A percentile compares a stretch with the other conserved stretches of the same genome.
phyloP scores from a whole-genome alignment of 75 land plant genomes.

The Gnetum montanum region DNA sequence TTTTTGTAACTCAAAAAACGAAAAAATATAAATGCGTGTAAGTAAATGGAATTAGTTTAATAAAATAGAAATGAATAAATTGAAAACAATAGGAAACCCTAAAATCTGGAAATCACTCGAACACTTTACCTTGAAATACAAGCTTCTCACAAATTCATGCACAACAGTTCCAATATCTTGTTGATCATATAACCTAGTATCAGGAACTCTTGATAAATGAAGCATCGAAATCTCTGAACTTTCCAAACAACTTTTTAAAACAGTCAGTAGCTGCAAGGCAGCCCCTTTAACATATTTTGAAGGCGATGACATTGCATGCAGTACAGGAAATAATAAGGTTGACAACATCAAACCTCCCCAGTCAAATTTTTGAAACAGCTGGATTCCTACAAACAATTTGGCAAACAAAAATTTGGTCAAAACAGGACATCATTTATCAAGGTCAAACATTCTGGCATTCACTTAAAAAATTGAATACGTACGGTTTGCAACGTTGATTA shows the following conservation, averaged over 20 bases:
- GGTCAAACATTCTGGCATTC: too few relatives aligned
- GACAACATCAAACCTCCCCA: conserved; percentile 14
- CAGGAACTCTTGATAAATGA: not conserved
- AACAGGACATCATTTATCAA: too few relatives aligned
- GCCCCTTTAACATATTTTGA: conserved; percentile 45
- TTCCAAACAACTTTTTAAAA: conserved; percentile 17
- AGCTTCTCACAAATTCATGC: conserved; percentile 25
- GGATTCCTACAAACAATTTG: not conserved
- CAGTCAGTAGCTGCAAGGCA: conserved; percentile 36
- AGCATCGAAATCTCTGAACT: conserved; percentile 8
- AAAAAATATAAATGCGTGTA: too few relatives aligned
- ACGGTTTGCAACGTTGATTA: too few relatives aligned
- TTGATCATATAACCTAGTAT: not conserved
- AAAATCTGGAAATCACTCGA: not conserved
- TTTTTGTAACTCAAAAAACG: too few relatives aligned
- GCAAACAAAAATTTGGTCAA: too few relatives aligned
- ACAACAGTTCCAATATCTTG: conserved; percentile 27
- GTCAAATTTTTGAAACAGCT: not conserved
- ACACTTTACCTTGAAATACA: conserved; percentile 57
- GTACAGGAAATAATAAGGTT: conserved; percentile 38
- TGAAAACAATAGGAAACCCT: not conserved
- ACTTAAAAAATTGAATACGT: too few relatives aligned
- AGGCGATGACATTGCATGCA: conserved; percentile 55
- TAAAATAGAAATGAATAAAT: not conserved
- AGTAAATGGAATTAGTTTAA: too few relatives aligned